Evolutionary conservation across 352 stramenopile genomes (phyloP).

Genomic region (Pythium sp.): DNA sequence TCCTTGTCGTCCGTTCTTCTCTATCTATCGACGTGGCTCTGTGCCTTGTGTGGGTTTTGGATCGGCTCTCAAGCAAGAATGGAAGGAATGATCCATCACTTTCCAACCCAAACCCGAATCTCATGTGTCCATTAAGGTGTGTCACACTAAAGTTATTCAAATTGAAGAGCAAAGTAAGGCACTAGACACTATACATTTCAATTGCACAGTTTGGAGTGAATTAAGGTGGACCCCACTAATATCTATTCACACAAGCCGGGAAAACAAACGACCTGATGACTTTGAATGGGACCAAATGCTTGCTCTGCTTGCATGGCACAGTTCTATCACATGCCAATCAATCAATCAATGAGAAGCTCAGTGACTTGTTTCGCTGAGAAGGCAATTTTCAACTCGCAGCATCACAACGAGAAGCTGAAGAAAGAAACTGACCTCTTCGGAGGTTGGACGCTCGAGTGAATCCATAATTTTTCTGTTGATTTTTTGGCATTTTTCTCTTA

Average conservation of each 20-base stretch:
- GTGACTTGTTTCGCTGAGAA: not conserved
- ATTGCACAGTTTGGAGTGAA: not conserved
- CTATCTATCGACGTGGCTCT: not conserved
- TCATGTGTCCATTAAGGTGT: not conserved
- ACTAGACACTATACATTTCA: not conserved
- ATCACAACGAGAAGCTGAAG: not conserved
- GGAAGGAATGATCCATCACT: not conserved
- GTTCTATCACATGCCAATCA: not conserved
- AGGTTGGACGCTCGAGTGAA: constrained; percentile 2
- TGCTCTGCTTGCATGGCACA: too few species aligned
- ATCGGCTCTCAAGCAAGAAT: not conserved
- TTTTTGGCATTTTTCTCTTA: constrained; percentile 6
- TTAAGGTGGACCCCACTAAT: not conserved
- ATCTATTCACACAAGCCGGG: not conserved
- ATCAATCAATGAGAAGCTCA: not conserved
- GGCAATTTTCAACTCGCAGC: not conserved
- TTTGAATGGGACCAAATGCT: not conserved
- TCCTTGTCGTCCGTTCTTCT: not conserved
- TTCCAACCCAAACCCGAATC: not conserved
- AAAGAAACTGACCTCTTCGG: not conserved
- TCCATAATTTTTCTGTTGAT: constrained; percentile 6
- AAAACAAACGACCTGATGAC: not conserved
- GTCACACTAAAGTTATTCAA: not conserved
- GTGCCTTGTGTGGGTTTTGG: not conserved
- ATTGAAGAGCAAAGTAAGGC: not conserved